Base-by-base conservation (phyloP, 169 alveolate genomes). In the Plasmodium fragile region DNA sequence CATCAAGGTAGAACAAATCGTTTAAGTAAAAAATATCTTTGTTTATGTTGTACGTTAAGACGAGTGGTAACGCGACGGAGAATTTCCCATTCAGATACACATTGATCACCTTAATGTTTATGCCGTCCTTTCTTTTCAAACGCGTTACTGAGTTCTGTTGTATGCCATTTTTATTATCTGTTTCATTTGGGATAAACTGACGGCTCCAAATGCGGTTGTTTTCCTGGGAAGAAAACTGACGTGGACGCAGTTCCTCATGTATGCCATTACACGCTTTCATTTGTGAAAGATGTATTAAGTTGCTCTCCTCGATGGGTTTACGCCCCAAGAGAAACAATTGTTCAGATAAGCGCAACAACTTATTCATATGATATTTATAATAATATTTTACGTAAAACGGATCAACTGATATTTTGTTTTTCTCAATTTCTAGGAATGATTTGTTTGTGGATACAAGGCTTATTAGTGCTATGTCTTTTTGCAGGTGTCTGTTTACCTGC, bases 31-130 rank as follows among this genome's bases (percentile, higher is more conserved):
- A 89, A 18, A 39, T 36, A n/a, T 89, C 43, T 49, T 78, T 89
- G 78, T 36, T 78, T 89, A 89, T 52, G 55, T 89, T 89, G 49
- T 89, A 89, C 4, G 72, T 89, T 89, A 89, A 59, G 59, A 13
- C 36, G 28, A 89, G 70, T 7, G 94, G 94, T 36, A 89, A 16
- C 3, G 94, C 70, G 13, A 55, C 25, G 81, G 49, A 89, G 43
- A 53, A 78, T 45, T 89, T 89, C 49, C 94, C 94, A 89, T 89
- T 89, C 71, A 89, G 36, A 49, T 71, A 78, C 70, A 89, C 81
- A 16, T 52, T 89, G 16, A 89, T 28, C 25, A 25, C 53, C 43
- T 78, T 89, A 28, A 89, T 78, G 28, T 78, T 77, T 89, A 89
- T 78, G 34, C 69, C 49, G 10, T 89, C 52, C 13, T 32, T 73